Percentiles rank a stretch among this genome's conserved stretches.
Evolutionary conservation across 345 rosid species (phyloP).

Genomic region (Gossypium herbaceum): DNA sequence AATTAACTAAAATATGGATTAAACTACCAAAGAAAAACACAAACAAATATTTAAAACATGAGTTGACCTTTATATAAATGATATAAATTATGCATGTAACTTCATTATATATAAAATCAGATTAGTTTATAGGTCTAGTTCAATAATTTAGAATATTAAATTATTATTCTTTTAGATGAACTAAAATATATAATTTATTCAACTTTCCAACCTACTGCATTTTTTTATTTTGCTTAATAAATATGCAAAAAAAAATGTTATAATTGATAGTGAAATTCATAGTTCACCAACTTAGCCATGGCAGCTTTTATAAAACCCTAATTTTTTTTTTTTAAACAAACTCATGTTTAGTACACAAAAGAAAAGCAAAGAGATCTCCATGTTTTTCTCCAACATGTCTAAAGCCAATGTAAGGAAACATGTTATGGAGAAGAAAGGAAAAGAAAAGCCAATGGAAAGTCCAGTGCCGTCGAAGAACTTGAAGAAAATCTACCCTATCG

Average conservation of each 20-base stretch:
- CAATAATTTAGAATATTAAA: neutral
- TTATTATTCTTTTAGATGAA: neutral
- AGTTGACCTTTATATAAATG: neutral
- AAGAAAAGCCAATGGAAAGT: conserved; percentile 38
- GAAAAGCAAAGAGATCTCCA: neutral
- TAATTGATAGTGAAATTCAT: conserved; percentile 40
- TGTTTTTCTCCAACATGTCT: conserved; percentile 32
- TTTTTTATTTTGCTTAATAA: conserved; percentile 7
- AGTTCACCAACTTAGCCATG: conserved; percentile 55
- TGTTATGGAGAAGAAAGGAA: conserved; percentile 41
- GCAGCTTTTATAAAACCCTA: conserved; percentile 14
- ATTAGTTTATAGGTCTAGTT: neutral
- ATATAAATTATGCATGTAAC: conserved; percentile 1
- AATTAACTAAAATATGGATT: neutral
- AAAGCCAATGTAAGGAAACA: conserved; percentile 32
- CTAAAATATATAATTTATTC: conserved; percentile 6
- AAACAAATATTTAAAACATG: neutral
- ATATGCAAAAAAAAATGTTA: conserved; percentile 3
- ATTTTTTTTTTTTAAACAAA: conserved; percentile 7
- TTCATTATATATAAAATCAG: neutral
- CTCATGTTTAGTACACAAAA: conserved; percentile 7
- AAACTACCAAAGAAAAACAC: neutral
- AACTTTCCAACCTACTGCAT: conserved; percentile 19
- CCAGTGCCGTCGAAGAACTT: conserved; percentile 51
- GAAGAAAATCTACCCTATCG: conserved; percentile 78